Conservation (phyloP, 441 rosid species). For the Mallotus repandus region DNA sequence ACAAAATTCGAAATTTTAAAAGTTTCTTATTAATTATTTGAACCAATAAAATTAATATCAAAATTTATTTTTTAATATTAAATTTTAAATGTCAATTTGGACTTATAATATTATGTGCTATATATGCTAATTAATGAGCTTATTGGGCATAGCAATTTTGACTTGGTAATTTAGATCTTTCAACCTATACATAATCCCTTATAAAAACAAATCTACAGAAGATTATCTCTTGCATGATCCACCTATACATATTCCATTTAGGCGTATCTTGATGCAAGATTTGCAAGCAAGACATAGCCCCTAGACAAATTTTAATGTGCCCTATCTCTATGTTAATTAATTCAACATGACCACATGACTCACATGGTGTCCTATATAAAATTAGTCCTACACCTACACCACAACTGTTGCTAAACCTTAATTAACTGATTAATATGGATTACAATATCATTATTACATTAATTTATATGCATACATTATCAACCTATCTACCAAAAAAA, state of each 20-base stretch:
- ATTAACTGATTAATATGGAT: neutral
- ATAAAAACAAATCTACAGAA: neutral
- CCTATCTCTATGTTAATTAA: neutral
- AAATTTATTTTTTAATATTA: no score
- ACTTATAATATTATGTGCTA: no score
- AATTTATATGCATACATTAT: no score
- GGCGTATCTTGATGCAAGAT: conserved; percentile 28
- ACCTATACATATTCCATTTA: conserved; percentile 3
- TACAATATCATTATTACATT: no score
- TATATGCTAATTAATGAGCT: no score
- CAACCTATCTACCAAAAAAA: no score
- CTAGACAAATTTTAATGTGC: neutral
- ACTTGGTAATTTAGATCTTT: neutral
- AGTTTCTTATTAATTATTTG: no score
- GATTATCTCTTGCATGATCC: neutral
- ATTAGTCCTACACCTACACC: neutral
- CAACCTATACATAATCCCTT: neutral
- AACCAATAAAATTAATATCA: no score
- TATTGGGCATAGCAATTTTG: no score
- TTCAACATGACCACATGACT: neutral
- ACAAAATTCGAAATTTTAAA: no score
- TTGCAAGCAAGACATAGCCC: conserved; percentile 20
- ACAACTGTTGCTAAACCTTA: neutral
- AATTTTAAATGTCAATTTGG: no score
- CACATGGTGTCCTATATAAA: conserved; percentile 4